Base-by-base conservation (phyloP, 495 filamentous ascomycete genomes). In the Cudoniella acicularis region DNA sequence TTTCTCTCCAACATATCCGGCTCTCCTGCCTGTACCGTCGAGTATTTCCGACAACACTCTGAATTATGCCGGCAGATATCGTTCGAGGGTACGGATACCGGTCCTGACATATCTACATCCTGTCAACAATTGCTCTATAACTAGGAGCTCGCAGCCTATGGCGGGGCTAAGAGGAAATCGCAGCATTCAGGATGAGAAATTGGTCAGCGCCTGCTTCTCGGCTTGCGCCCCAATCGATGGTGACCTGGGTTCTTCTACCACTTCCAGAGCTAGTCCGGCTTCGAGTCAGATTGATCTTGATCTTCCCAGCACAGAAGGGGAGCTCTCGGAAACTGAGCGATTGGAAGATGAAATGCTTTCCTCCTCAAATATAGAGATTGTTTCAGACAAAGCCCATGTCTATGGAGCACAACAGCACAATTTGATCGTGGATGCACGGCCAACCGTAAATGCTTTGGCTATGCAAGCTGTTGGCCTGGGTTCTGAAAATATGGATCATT, bases 401-500 rank as follows among this genome's bases (percentile, higher is more conserved):
- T 98, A 97, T 66, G 94, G 94, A 17, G 94, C 94, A 20, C 93
- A 96, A 67, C 91, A 96, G 70, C 81, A 86, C 59, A 99, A 99
- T 66, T 72, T 98, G 27, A 99, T 99, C 52, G 93, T 99, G 42
- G 94, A 99, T 80, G 94, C 94, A 17, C 85, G 94, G 16, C 94
- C 94, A 6, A 94, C 89, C 0, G 87, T 99, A 59, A 99, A 99
- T 73, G 96, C 95, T 1, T 84, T 89, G 56, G 93, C 92, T 11
- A 99, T 96, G 90, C 92, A 97, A 72, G 90, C 90, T 9, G 87
- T 94, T 62, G 94, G 94, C 1, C 84, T 91, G 64, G 94, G 94
- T 2, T 96, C 91, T 0, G 94, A 99, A 69, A 97, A 97, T 63
- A 96, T 98, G 91, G 92, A 96, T 52, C 89, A 97, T 70, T 99